Evolutionary conservation across 2,329 filamentous ascomycete genomes (phyloP).

Genomic region (Massarina eburnea): DNA sequence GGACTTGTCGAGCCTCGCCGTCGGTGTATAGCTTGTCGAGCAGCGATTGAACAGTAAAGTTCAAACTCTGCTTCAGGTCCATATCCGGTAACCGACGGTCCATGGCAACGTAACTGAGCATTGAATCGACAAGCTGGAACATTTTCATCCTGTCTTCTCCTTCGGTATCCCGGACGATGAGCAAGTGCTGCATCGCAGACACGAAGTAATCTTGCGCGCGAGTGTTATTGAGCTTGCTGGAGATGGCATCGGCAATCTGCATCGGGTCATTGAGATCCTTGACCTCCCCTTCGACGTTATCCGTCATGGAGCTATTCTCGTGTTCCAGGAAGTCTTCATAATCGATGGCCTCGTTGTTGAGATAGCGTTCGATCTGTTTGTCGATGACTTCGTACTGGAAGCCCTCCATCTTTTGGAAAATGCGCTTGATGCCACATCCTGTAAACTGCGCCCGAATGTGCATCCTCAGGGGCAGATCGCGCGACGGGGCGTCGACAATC

Average conservation of each 20-base stretch:
- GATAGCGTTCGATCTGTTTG: constrained; percentile 94
- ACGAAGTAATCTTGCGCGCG: constrained; percentile 94
- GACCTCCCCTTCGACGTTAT: constrained; percentile 79
- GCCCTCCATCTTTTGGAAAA: constrained; percentile 93
- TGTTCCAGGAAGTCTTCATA: constrained; percentile 95
- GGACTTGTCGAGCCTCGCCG: constrained; percentile 86
- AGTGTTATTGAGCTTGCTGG: constrained; percentile 77
- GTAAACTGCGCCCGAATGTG: constrained; percentile 96
- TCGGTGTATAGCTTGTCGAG: constrained; percentile 96
- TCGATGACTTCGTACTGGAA: constrained; percentile 99
- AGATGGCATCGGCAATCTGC: constrained; percentile 93
- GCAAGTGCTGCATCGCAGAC: constrained; percentile 90
- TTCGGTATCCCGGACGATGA: constrained; percentile 88
- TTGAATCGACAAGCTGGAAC: constrained; percentile 98
- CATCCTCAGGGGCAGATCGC: constrained; percentile 85
- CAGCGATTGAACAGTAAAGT: constrained; percentile 94
- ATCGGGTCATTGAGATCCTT: constrained; percentile 91
- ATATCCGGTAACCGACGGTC: constrained; percentile 92
- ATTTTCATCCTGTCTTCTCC: constrained; percentile 89
- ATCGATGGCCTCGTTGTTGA: constrained; percentile 93
- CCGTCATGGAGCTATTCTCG: constrained; percentile 87
- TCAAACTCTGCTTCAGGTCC: constrained; percentile 96
- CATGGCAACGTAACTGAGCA: constrained; percentile 99
- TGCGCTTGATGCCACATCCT: constrained; percentile 90
- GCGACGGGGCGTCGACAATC: constrained; percentile 87